phyloP scores from a whole-genome alignment of 169 alveolate genomes.

The Plasmodium cynomolgi region DNA sequence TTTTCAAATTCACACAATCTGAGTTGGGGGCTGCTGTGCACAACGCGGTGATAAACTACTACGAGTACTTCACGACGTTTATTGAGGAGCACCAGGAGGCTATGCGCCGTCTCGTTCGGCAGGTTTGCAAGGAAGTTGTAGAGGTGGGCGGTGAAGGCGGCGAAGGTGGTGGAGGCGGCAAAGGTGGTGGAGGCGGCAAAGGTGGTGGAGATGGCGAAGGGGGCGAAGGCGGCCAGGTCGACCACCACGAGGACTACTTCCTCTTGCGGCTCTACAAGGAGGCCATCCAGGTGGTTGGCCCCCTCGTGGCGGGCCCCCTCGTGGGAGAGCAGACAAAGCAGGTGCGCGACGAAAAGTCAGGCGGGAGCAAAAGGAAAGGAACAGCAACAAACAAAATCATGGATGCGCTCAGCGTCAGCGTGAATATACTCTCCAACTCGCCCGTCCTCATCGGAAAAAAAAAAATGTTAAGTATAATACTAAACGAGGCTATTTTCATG shows the following conservation, averaged over 20 bases:
- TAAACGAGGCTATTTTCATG: constrained; percentile 36
- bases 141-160: not conserved
- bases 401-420: constrained; percentile 23
- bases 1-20: constrained; percentile 35
- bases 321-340: not conserved
- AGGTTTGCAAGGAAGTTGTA: not conserved
- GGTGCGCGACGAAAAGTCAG: not conserved
- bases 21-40: not conserved
- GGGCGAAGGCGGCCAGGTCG: not conserved
- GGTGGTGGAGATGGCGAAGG: not conserved
- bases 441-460: constrained; percentile 43
- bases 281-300: constrained; percentile 25
- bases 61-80: constrained; percentile 43
- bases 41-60: constrained; percentile 40
- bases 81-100: constrained; percentile 48
- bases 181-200: not conserved
- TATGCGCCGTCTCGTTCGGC: not conserved
- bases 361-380: not conserved
- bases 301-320: not conserved
- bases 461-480: constrained; percentile 10
- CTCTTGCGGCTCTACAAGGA: constrained; percentile 10
- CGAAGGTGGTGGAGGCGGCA: not conserved
- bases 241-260: not conserved
- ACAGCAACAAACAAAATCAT: constrained; percentile 20
- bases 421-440: constrained; percentile 8